A percentile compares a stretch with the other conserved stretches of the same genome.
Evolutionary conservation across 768 basidiomycete genomes (phyloP).

Genomic region (Boletus bicolor): DNA sequence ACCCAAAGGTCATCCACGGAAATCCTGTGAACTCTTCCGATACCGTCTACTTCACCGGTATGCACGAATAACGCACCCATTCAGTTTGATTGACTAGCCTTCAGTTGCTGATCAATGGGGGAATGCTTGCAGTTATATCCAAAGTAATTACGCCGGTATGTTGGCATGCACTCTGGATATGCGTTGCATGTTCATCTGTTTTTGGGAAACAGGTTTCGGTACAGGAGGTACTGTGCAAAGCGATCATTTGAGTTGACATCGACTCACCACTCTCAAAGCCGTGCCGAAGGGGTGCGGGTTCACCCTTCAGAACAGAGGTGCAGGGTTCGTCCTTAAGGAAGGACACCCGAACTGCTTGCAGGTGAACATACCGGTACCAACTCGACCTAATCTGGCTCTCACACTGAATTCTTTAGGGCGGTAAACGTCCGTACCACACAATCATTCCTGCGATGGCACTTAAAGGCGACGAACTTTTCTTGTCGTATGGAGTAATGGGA

Average conservation of each 20-base stretch:
- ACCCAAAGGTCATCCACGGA: constrained; percentile 68
- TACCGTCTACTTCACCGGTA: constrained; percentile 91
- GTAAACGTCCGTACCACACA: constrained; percentile 89
- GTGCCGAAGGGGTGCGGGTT: constrained; percentile 95
- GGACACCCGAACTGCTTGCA: constrained; percentile 83
- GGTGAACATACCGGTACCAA: constrained; percentile 36
- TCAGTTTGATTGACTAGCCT: not conserved
- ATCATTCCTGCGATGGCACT: constrained; percentile 91
- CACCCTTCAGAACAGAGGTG: constrained; percentile 92
- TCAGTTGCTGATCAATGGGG: constrained; percentile 83
- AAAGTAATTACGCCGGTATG: constrained; percentile 82
- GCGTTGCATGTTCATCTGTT: not conserved
- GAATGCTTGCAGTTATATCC: constrained; percentile 86
- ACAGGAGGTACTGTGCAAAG: constrained; percentile 58
- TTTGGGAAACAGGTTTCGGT: constrained; percentile 65
- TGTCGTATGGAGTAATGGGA: constrained; percentile 91
- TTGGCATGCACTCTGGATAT: not conserved
- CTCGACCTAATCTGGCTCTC: not conserved
- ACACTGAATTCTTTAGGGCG: constrained; percentile 44
- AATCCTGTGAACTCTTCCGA: constrained; percentile 83
- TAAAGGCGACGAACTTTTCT: constrained; percentile 74
- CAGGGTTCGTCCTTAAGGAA: constrained; percentile 74
- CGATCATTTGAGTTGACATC: not conserved
- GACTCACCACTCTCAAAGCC: constrained; percentile 42
- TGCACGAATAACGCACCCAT: constrained; percentile 1